These are phyloP conservation scores for Mollisiaceae sp. DNA, from an alignment of 2,329 filamentous ascomycete genomes.

Conservation along the genomic window DNA sequence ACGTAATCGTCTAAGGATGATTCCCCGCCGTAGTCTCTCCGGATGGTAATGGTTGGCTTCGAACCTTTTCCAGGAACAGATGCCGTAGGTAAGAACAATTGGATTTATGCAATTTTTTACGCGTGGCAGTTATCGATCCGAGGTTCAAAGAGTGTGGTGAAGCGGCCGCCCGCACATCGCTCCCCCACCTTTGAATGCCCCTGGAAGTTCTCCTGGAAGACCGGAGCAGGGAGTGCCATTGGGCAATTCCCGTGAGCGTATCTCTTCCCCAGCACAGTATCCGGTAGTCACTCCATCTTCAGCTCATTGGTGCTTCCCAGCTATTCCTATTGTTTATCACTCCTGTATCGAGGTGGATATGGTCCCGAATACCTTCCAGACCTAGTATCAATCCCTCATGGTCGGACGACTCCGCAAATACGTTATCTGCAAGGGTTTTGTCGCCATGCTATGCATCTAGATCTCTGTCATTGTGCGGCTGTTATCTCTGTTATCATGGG, in stretches of 20 bases:
- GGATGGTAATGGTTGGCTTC: too few species aligned
- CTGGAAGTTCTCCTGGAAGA: background rate
- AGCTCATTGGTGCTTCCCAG: background rate
- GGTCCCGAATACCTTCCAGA: conserved; percentile 1
- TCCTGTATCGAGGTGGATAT: background rate
- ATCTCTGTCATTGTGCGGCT: background rate
- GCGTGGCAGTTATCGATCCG: too few species aligned
- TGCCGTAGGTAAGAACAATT: too few species aligned
- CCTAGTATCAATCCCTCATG: background rate
- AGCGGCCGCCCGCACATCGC: background rate
- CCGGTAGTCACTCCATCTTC: background rate
- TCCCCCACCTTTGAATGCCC: background rate
- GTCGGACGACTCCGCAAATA: background rate
- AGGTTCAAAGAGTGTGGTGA: background rate
- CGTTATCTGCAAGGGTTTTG: background rate
- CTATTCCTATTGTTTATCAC: background rate
- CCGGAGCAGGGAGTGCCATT: background rate
- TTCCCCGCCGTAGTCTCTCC: too few species aligned
- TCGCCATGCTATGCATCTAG: background rate
- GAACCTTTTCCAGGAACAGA: too few species aligned
- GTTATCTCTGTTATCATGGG: conserved; percentile 10
- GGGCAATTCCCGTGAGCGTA: background rate
- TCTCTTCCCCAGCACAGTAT: background rate
- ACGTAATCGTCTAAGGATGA: too few species aligned
- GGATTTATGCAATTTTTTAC: too few species aligned